Conservation (phyloP, 2,329 filamentous ascomycete genomes). For the Bisporella sp. region DNA sequence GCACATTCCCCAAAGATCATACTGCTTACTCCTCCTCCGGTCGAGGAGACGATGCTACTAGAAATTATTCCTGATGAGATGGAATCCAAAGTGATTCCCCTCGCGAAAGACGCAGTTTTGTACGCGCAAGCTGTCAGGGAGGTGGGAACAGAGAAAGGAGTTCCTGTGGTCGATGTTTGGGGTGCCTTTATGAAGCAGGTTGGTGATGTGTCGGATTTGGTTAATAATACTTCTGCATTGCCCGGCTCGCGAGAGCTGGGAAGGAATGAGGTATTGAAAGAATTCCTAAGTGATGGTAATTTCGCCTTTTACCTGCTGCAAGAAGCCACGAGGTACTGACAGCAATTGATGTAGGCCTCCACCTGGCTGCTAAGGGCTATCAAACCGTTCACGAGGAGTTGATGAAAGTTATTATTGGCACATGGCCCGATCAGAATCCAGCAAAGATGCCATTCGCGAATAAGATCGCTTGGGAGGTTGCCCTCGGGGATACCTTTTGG, state of each 20-base stretch:
- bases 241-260: constrained; percentile 11
- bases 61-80: constrained; percentile 28
- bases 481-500: background rate
- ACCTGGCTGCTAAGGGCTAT: background rate
- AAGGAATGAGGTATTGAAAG: constrained; percentile 11
- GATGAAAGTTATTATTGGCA: background rate
- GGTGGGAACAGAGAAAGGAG: constrained; percentile 31
- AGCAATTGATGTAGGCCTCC: background rate
- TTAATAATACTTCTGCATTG: constrained; percentile 8
- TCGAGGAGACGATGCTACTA: constrained; percentile 62
- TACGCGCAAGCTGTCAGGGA: constrained; percentile 55
- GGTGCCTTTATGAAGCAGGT: constrained; percentile 66
- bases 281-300: constrained; percentile 16
- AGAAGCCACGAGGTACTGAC: background rate
- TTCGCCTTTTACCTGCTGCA: background rate
- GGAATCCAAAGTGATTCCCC: constrained; percentile 31
- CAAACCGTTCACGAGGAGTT: background rate
- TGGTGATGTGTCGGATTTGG: constrained; percentile 3
- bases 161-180: constrained; percentile 74
- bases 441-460: background rate
- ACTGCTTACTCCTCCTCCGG: constrained; percentile 74
- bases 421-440: background rate
- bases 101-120: constrained; percentile 46
- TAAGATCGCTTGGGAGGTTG: background rate
- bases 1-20: constrained; percentile 68